Base-by-base conservation (phyloP, 805 yeast species). In the Yarrowia bubula region DNA sequence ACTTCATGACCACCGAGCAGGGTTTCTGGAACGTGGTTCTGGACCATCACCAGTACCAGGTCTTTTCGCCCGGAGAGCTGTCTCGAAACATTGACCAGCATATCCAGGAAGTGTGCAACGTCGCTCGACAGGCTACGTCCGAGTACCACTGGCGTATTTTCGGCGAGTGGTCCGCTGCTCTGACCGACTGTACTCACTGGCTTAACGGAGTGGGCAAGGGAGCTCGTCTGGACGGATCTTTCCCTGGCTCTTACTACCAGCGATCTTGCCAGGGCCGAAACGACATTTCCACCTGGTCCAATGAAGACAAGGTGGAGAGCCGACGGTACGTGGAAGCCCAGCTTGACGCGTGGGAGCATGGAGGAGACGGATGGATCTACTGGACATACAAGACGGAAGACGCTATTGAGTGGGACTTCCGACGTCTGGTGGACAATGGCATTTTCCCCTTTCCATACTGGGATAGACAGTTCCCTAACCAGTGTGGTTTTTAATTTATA, bases 381-480 rank as follows among this genome's bases (percentile, higher is more conserved):
- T 92, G 98, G 98, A 84, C 88, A 75, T 92, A 90, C 88, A 92
- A 92, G 81, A 89, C 96, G 32, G 97, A 92, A 77, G 77, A 76
- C 69, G 80, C 90, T 18, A 74, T 87, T 64, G 97, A 92, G 75
- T 92, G 98, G 98, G 96, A 90, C 76, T 82, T 89, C 78, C 79
- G 81, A 71, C 78, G 79, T 68, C 82, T 92, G 70, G 75, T 83
- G 18, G 79, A 75, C 17, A 75, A 82, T 65, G 86, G 84, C 32
- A 73, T 90, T 43, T 87, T 92, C 82, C 97, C 98, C 53, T 88
- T 84, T 75, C 97, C 98, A 32, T 78, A 91, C 46, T 74, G 78
- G 64, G 85, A 80, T 69, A 86, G 97, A 76, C 76, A 80, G 71
- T 89, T 80, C 75, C 88, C 89, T 62, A 82, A 84, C 79, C 90